phyloP scores from a whole-genome alignment of 2,329 filamentous ascomycete genomes.

The Pyrenophora tritici-repentis region DNA sequence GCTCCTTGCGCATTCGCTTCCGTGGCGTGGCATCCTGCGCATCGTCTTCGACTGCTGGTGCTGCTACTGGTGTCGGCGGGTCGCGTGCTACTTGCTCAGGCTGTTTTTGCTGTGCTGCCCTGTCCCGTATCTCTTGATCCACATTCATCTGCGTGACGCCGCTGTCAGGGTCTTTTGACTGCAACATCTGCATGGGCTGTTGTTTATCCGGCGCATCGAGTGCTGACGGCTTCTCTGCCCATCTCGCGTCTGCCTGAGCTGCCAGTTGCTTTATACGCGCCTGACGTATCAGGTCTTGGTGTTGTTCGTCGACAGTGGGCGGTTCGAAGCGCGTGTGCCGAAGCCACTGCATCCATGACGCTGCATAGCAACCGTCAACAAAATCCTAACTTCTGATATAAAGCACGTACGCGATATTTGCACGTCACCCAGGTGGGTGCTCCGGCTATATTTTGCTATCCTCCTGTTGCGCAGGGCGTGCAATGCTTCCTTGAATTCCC shows the following conservation, averaged over 20 bases:
- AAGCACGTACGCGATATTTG: conserved; percentile 58
- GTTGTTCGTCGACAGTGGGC: conserved; percentile 63
- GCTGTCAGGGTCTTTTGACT: conserved; percentile 49
- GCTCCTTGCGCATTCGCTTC: conserved; percentile 32
- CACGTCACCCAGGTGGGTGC: conserved; percentile 63
- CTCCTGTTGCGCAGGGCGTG: conserved; percentile 60
- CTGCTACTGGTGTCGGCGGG: conserved; percentile 27
- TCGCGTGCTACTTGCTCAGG: conserved; percentile 26
- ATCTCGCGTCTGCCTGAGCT: conserved; percentile 63
- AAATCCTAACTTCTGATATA: not conserved
- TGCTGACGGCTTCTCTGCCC: conserved; percentile 63
- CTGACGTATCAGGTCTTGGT: conserved; percentile 61
- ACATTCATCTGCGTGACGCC: conserved; percentile 44
- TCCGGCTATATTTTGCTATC: conserved; percentile 61
- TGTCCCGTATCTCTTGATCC: conserved; percentile 40
- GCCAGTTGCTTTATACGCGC: conserved; percentile 64
- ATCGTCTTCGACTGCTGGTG: conserved; percentile 7
- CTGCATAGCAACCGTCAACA: conserved; percentile 39
- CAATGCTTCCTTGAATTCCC: conserved; percentile 66
- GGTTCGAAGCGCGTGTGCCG: conserved; percentile 63
- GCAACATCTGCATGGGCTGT: conserved; percentile 54
- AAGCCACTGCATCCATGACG: conserved; percentile 72
- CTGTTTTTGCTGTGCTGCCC: conserved; percentile 7
- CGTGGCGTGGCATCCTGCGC: conserved; percentile 26
- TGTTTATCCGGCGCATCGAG: conserved; percentile 61